Evolutionary conservation across 2,329 filamentous ascomycete species (phyloP).

Genomic region (Xylaria multiplex): DNA sequence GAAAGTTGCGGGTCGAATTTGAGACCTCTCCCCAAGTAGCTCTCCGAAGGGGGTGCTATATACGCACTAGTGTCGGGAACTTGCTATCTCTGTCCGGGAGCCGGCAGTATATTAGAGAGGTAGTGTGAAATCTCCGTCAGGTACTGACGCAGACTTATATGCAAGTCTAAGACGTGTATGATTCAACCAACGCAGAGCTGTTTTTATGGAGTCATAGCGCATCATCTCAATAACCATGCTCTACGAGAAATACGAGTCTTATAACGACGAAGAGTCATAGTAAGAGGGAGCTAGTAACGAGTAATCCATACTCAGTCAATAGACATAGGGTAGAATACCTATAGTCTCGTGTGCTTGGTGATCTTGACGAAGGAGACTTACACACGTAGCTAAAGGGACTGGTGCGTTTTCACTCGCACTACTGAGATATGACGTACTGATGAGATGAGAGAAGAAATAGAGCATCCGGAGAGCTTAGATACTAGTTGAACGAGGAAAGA

Average conservation of each 20-base stretch:
- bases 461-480: too few relatives aligned
- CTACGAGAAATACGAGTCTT: neutral
- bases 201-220: neutral
- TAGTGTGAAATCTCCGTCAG: constrained; percentile 9
- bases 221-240: neutral
- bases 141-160: constrained; percentile 11
- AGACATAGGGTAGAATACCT: neutral
- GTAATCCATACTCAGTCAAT: too few relatives aligned
- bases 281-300: neutral
- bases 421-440: too few relatives aligned
- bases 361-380: neutral
- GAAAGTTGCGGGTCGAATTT: neutral
- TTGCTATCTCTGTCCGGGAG: neutral
- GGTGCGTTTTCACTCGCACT: too few relatives aligned
- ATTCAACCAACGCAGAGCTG: constrained; percentile 4
- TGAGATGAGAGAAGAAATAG: too few relatives aligned
- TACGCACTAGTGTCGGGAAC: constrained; percentile 7
- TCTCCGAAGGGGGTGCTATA: neutral
- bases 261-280: neutral
- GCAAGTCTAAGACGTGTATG: constrained; percentile 20
- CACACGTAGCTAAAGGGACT: too few relatives aligned
- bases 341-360: neutral
- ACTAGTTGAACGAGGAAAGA: neutral
- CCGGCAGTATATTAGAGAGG: neutral
- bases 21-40: constrained; percentile 3